phyloP scores from a whole-genome alignment of 495 filamentous ascomycete genomes.

The Hyaloscypha variabilis region DNA sequence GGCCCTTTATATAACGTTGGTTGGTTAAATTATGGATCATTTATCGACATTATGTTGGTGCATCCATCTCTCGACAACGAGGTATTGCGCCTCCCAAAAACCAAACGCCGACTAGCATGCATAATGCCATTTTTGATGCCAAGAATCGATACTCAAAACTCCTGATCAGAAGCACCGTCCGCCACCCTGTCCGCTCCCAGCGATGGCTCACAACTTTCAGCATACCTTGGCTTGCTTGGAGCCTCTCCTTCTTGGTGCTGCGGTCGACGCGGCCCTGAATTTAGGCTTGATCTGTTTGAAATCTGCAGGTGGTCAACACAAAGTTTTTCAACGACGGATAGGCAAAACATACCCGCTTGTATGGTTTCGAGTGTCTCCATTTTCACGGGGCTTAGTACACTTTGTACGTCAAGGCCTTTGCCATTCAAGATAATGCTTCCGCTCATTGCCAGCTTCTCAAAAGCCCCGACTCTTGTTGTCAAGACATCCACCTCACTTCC shows the following conservation, averaged over 20 bases:
- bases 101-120: neutral
- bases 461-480: constrained; percentile 18
- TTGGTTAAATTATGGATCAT: neutral
- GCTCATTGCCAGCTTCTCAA: constrained; percentile 24
- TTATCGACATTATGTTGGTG: neutral
- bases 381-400: neutral
- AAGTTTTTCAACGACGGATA: neutral
- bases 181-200: neutral
- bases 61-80: neutral
- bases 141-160: neutral
- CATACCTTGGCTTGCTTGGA: constrained; percentile 8
- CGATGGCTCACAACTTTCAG: neutral
- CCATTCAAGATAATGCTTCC: constrained; percentile 13
- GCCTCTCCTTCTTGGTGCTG: constrained; percentile 6
- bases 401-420: neutral
- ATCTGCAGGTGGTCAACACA: constrained; percentile 6
- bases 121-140: neutral
- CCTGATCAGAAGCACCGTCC: neutral
- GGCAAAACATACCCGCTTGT: constrained; percentile 13
- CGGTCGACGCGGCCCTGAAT: neutral
- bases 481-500: constrained; percentile 12
- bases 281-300: constrained; percentile 20
- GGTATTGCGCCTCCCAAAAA: neutral
- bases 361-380: constrained; percentile 16
- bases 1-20: neutral